Base-by-base conservation (phyloP, 2,329 filamentous ascomycete genomes). In the Neurospora sp. region DNA sequence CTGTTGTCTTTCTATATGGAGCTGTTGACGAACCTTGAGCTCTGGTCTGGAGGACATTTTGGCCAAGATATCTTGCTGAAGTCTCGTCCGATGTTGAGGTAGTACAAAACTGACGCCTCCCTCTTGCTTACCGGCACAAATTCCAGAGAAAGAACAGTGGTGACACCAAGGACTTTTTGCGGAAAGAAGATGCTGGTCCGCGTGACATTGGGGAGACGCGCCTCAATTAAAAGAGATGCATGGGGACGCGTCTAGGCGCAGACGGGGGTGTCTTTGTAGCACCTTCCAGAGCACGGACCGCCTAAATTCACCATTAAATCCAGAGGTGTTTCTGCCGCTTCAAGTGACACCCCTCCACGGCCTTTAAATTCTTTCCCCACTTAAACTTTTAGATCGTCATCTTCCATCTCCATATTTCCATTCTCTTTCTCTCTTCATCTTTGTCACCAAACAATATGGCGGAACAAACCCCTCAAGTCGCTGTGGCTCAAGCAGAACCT, bases 1-100 rank as follows among this genome's bases (percentile, higher is more conserved):
- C 28, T 17, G 19, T 66, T 23, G 40, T 52, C 19, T 15, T 67
- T 19, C 10, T 28, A 69, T 74, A 72, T 73, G 69, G 69, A 75
- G 19, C 58, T 72, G 66, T 36, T 62, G 38, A 67, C 70, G 42
- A 79, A 90, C 90, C 86, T 91, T 92, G 68, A 92, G 80, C 78
- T 92, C 90, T 70, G 90, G 90, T 77, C 90, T 83, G 68, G 90
- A 91, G 79, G 89, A 89, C 90, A 92, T 92, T 66, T 72, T 85
- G 75, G 72, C 13, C 58, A 42, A 36, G 52, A 10, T 62, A 62
- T 10, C 7, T 62, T 17, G 0, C 15, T 9, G 7, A 17, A 2
- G 3, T 62, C 23, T 62, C 52, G 52, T 62, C 52, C 52, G 52
- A 33, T 62, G 23, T 0, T 36, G 5, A 36, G 3, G 52, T 62